Percentiles rank a stretch among this genome's conserved stretches.
Conservation (phyloP, 176 grass and related monocot species). For the Carex scoparia region DNA sequence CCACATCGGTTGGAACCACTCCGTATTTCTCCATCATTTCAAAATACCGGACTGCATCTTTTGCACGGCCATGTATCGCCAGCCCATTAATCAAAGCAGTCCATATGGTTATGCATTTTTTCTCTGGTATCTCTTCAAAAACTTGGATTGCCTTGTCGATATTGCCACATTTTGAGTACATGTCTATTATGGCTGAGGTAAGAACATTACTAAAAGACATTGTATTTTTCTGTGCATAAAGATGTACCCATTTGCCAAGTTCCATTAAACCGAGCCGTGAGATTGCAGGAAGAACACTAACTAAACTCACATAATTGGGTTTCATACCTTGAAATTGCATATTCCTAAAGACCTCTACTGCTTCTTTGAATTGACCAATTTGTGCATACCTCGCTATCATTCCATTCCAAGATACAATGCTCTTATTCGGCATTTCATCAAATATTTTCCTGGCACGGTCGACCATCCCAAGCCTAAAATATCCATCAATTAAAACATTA, state of each 20-base stretch:
- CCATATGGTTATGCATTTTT: slow-evolving; percentile 59
- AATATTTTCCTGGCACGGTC: slow-evolving; percentile 41
- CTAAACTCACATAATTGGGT: slow-evolving; percentile 59
- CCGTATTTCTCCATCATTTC: slow-evolving; percentile 47
- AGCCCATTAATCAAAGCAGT: slow-evolving; percentile 61
- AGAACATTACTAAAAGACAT: slow-evolving; percentile 45
- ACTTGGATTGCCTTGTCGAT: slow-evolving; percentile 43
- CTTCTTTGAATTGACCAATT: slow-evolving; percentile 43
- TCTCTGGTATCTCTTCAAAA: slow-evolving; percentile 52
- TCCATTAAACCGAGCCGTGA: slow-evolving; percentile 59
- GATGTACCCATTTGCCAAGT: slow-evolving; percentile 68
- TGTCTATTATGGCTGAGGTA: slow-evolving; percentile 69
- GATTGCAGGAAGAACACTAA: slow-evolving; percentile 58
- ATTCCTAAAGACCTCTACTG: slow-evolving; percentile 55
- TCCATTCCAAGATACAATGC: slow-evolving; percentile 72
- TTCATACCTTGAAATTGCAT: slow-evolving; percentile 59
- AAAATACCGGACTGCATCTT: slow-evolving; percentile 56
- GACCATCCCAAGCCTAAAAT: slow-evolving; percentile 44
- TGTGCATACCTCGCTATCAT: slow-evolving; percentile 73
- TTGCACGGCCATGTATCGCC: slow-evolving; percentile 52
- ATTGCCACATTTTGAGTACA: slow-evolving; percentile 81
- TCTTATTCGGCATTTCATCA: slow-evolving; percentile 71
- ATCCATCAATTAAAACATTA: slow-evolving; percentile 49
- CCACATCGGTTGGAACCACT: slow-evolving; percentile 57
- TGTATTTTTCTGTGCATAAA: slow-evolving; percentile 36